phyloP scores from a whole-genome alignment of 176 grass and related monocot genomes.

The Typha latifolia region DNA sequence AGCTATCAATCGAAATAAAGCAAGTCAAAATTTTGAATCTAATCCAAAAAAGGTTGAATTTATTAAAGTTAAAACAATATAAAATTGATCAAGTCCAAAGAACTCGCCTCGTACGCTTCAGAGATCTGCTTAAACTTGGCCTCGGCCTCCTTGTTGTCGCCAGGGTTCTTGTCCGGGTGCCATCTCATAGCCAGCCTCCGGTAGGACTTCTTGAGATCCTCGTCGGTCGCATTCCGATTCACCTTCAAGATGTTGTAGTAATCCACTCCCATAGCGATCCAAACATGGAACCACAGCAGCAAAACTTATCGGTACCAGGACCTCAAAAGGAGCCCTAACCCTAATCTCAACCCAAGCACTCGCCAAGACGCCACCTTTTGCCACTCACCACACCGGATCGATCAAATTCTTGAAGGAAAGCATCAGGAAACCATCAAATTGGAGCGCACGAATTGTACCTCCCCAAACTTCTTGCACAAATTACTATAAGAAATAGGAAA shows the following conservation, averaged over 20 bases:
- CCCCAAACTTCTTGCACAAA: no score
- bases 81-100: not conserved
- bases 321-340: not conserved
- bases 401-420: not conserved
- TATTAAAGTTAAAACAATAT: not conserved
- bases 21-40: not conserved
- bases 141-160: conserved; percentile 67
- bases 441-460: not conserved
- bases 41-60: not conserved
- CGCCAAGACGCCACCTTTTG: not conserved
- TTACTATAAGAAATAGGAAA: no score
- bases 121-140: conserved; percentile 83
- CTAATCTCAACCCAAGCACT: not conserved
- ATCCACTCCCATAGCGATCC: conserved; percentile 41
- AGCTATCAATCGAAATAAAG: no score
- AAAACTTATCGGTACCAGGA: not conserved
- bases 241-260: conserved; percentile 73
- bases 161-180: conserved; percentile 77
- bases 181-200: conserved; percentile 80
- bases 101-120: conserved; percentile 61
- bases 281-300: not conserved
- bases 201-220: conserved; percentile 70
- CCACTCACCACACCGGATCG: not conserved
- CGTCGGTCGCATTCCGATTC: conserved; percentile 36
- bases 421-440: not conserved